Evolutionary conservation across 495 filamentous ascomycete species (phyloP).

Genomic region (Hypoxylon lienhwacheense): DNA sequence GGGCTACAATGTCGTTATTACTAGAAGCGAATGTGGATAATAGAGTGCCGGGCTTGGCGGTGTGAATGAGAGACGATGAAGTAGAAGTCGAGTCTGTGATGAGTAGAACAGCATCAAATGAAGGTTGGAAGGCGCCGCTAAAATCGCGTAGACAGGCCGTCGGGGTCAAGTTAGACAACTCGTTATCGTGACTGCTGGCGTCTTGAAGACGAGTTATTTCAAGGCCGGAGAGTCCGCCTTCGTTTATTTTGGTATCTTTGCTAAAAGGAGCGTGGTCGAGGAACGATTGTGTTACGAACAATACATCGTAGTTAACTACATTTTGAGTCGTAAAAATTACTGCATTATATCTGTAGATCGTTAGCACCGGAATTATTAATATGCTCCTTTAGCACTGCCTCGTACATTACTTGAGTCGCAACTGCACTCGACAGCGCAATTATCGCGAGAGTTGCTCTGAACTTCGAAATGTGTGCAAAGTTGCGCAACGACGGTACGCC

Average conservation of each 20-base stretch:
- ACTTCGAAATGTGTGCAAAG: conserved; percentile 43
- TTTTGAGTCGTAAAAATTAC: conserved; percentile 46
- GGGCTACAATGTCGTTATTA: conserved; percentile 21
- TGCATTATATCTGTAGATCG: conserved; percentile 49
- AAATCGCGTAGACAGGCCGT: conserved; percentile 23
- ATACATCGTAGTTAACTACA: conserved; percentile 39
- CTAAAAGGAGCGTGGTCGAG: conserved; percentile 42
- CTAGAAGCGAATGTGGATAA: conserved; percentile 25
- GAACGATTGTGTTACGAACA: conserved; percentile 45
- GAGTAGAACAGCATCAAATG: conserved; percentile 42
- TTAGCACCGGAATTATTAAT: conserved; percentile 2
- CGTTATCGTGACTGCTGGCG: conserved; percentile 25
- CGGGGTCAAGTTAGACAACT: conserved; percentile 11
- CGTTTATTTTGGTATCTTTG: conserved; percentile 39
- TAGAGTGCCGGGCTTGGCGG: conserved; percentile 23
- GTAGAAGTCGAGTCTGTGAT: conserved; percentile 36
- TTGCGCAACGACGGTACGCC: conserved; percentile 56
- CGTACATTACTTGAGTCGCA: conserved; percentile 49
- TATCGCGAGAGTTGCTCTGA: conserved; percentile 42
- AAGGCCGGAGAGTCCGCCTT: conserved; percentile 35
- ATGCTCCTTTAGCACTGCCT: neutral
- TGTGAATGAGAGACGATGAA: conserved; percentile 40
- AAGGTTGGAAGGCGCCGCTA: conserved; percentile 36
- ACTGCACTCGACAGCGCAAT: conserved; percentile 44
- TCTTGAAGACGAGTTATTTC: conserved; percentile 44